These are phyloP conservation scores for Fusarium sp. DNA, from an alignment of 2,329 filamentous ascomycete genomes.

Conservation along the genomic window DNA sequence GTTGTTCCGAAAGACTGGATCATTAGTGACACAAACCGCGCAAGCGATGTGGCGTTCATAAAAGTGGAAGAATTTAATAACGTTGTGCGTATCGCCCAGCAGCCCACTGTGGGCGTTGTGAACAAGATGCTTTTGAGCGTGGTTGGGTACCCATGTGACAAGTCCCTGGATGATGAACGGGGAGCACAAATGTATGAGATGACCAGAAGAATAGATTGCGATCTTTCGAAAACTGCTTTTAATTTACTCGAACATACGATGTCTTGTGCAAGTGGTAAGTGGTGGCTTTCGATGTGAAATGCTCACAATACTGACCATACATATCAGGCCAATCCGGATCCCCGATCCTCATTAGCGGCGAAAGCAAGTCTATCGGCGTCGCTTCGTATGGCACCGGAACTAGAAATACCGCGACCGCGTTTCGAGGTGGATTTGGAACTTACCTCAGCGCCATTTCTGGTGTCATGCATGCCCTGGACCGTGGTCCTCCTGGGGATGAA, in stretches of 20 bases:
- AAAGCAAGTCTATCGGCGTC: not conserved
- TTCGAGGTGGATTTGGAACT: not conserved
- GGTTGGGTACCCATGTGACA: not conserved
- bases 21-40: not conserved
- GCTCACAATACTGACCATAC: fast-evolving
- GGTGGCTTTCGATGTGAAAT: fast-evolving
- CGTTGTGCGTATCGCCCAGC: not conserved
- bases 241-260: not conserved
- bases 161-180: not conserved
- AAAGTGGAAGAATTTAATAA: not conserved
- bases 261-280: not conserved
- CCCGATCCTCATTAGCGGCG: not conserved
- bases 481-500: fast-evolving
- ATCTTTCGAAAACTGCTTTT: not conserved
- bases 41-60: not conserved
- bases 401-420: not conserved
- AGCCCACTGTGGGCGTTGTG: fast-evolving
- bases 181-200: not conserved
- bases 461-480: not conserved
- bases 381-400: not conserved
- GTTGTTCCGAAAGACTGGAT: not conserved
- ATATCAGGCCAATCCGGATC: not conserved
- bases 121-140: not conserved
- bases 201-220: not conserved
- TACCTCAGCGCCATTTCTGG: not conserved